Base-by-base conservation (phyloP, 2,329 filamentous ascomycete species). In the Rutstroemia sp. region DNA sequence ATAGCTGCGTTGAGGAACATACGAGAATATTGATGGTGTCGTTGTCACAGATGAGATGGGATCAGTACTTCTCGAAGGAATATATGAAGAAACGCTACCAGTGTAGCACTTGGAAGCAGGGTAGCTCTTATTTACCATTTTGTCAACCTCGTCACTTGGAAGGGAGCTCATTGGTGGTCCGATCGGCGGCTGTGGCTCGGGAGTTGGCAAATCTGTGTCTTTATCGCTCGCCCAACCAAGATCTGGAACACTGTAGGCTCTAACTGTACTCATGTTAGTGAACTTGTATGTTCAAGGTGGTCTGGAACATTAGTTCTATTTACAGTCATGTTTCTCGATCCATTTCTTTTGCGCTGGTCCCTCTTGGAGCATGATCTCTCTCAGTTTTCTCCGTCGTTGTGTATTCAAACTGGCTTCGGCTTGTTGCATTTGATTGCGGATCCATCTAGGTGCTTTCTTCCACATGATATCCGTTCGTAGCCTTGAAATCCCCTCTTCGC, bases 291-390 rank as follows among this genome's bases (percentile, higher is more conserved):
- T 34, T 44, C 8, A 14, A 27, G 2, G 1, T 12, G 23, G 16
- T 10, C 6, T 25, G 10, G 2, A 21, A 1, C 8, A 3, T 23
- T 9, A 17, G 5, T 19, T 44, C 17, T 36, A 55, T 46, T 2
- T 36, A 55, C 53, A 55, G 36, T 55, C 53, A 5, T 54, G 36
- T 7, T 49, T 27, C n/a, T 9, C 6, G 21, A n/a, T 10, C 52
- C 53, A 55, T 39, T 55, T 27, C 8, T 3, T 17, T 23, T 55
- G 46, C 9, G 50, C 10, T 10, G 27, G 21, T 5, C 40, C 34
- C 53, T 44, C 9, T 19, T 17, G 34, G 30, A 7, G 23, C 17
- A 40, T 42, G 14, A n/a, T 14, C 8, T 42, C n/a, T 49, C 40
- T 39, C 34, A 42, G 19, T 17, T 42, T n/a, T n/a, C n/a, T n/a